Base-by-base conservation (phyloP, 2,329 filamentous ascomycete genomes). In the Coniochaeta prunicola region DNA sequence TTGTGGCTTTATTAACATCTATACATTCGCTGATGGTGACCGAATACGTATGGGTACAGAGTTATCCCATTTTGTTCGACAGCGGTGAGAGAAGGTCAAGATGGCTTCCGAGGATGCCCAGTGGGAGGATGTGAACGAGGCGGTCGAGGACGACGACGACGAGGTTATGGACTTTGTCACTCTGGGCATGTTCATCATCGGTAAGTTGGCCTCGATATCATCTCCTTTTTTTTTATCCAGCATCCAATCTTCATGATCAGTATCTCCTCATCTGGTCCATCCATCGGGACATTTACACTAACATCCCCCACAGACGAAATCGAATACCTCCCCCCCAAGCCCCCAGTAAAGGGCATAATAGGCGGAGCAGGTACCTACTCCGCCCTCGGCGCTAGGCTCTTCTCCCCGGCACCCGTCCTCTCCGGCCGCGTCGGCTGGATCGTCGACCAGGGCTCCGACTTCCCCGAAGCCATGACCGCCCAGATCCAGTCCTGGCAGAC, bases 301-400 rank as follows among this genome's bases (percentile, higher is more conserved):
- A 63, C 63, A 60, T n/a, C 36, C 57, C 17, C 57, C 59, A 36
- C 56, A 75, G 92, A 97, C 77, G 91, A 97, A 61, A 97, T 97
- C 67, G 89, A 97, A 66, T 96, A 91, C 68, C 79, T 84, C 33
- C 86, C 87, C 3, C 85, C 88, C 45, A 86, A 76, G 59, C 82
- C 87, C 4, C 80, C 88, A 13, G 87, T 89, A 40, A 84, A 82
- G 66, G 82, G 93, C 68, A 82, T 97, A 21, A 79, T 94, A n/a
- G 94, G 94, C 57, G 94, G 94, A 26, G 94, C 89, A 30, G 94
- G 92, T 28, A 84, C 92, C 2, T 97, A 90, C 71, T 88, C 90
- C 9, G 91, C 92, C 8, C 78, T 97, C 7, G 94, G 94, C 21
- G 94, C 94, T 19, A 89, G 94, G 33, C 79, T 99, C 55, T 89